Percentiles rank a stretch among this genome's conserved stretches.
Evolutionary conservation across 2,329 filamentous ascomycete species (phyloP).

Genomic region (Aureobasidium musti): DNA sequence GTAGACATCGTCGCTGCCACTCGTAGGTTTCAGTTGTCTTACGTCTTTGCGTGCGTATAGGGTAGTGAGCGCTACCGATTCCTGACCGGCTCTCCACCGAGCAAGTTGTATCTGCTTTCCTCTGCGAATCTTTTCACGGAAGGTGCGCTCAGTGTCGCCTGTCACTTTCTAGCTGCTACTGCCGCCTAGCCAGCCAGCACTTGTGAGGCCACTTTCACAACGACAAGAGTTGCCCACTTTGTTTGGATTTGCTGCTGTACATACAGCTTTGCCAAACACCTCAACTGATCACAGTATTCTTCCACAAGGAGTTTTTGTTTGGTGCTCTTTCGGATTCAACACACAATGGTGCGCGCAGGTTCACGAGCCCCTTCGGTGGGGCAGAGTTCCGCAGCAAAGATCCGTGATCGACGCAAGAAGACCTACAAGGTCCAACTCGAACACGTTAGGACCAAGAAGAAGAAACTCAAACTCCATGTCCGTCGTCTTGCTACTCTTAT

Average conservation of each 20-base stretch:
- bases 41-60: constrained; percentile 25
- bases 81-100: not conserved
- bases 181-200: not conserved
- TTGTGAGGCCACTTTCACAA: constrained; percentile 6
- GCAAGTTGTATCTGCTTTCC: constrained; percentile 11
- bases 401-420: constrained; percentile 45
- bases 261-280: not conserved
- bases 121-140: constrained; percentile 6
- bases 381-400: constrained; percentile 28
- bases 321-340: not conserved
- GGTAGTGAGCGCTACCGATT: constrained; percentile 18
- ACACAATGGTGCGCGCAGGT: constrained; percentile 25
- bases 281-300: constrained; percentile 21
- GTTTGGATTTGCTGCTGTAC: not conserved
- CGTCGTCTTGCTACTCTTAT: constrained; percentile 35
- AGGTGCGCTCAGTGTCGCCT: constrained; percentile 14
- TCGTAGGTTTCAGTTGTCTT: constrained; percentile 26
- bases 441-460: constrained; percentile 60
- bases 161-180: constrained; percentile 4
- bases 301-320: not conserved
- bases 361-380: constrained; percentile 28
- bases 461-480: constrained; percentile 57
- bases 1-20: constrained; percentile 26
- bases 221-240: constrained; percentile 3
- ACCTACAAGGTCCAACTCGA: constrained; percentile 62